Conservation (phyloP, 345 rosid genomes). For the Sisymbrium altissimum region DNA sequence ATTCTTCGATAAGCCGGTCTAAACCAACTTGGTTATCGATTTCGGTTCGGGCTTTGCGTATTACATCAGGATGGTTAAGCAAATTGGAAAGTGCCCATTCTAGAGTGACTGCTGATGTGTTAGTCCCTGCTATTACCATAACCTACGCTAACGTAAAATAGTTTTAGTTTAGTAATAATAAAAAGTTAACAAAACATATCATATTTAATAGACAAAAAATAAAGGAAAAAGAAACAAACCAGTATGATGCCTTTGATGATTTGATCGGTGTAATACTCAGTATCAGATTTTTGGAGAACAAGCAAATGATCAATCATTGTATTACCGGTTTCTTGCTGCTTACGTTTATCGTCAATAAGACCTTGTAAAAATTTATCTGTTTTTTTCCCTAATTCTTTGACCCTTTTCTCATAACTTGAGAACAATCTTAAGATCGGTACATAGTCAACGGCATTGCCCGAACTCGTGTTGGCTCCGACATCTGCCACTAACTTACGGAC, state of each 20-base stretch:
- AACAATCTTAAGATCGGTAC: conserved; percentile 38
- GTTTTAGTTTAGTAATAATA: not conserved
- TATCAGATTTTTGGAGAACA: conserved; percentile 45
- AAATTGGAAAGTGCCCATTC: conserved; percentile 57
- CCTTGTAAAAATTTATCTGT: conserved; percentile 38
- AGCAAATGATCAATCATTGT: conserved; percentile 66
- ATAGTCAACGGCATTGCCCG: conserved; percentile 32
- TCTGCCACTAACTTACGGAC: conserved; percentile 30
- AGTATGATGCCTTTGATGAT: conserved; percentile 56
- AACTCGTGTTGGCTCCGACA: conserved; percentile 15
- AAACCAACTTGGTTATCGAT: conserved; percentile 34
- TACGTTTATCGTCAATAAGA: conserved; percentile 46
- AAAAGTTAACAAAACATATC: not conserved
- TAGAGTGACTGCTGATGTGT: conserved; percentile 43
- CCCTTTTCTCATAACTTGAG: conserved; percentile 31
- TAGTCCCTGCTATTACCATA: conserved; percentile 48
- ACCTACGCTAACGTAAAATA: conserved; percentile 11
- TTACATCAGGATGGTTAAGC: conserved; percentile 39
- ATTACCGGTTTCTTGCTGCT: conserved; percentile 25
- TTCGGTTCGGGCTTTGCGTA: conserved; percentile 37
- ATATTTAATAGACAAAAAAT: not conserved
- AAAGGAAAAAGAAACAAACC: conserved; percentile 16
- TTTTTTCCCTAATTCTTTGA: conserved; percentile 15
- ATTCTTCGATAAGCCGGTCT: conserved; percentile 36
- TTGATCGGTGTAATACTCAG: conserved; percentile 49